Evolutionary conservation across 75 land plant species (phyloP).

Genomic region (Isoetes taiwanensis): DNA sequence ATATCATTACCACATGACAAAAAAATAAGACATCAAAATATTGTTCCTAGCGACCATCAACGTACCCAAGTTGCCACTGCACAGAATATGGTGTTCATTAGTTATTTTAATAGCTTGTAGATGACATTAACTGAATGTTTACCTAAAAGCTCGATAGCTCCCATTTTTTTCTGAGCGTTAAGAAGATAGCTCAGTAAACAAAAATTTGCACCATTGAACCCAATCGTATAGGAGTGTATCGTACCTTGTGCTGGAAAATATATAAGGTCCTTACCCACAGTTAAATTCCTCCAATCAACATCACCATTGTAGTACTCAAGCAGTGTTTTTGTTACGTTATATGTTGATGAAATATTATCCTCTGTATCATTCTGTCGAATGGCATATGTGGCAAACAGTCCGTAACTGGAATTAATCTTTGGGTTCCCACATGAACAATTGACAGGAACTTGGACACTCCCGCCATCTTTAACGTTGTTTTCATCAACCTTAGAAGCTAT

Average conservation of each 20-base stretch:
- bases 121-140: no score
- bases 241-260: slow-evolving; percentile 24
- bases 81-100: no score
- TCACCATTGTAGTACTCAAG: slow-evolving; percentile 37
- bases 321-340: slow-evolving; percentile 14
- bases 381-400: slow-evolving; percentile 8
- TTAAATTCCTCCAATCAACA: slow-evolving; percentile 3
- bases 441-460: not conserved
- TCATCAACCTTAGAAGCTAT: not conserved
- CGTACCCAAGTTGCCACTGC: no score
- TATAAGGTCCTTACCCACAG: not conserved
- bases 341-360: slow-evolving; percentile 25
- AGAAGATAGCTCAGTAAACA: no score
- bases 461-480: not conserved
- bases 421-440: slow-evolving; percentile 14
- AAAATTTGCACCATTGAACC: no score
- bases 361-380: not conserved
- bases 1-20: no score
- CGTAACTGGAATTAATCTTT: not conserved
- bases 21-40: no score
- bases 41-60: no score
- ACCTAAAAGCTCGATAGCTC: no score
- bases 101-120: no score
- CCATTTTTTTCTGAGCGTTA: no score
- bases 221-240: no score